A percentile compares a stretch with the other conserved stretches of the same genome.
phyloP scores from a whole-genome alignment of 805 yeast species.

The Saturnispora quitensis region DNA sequence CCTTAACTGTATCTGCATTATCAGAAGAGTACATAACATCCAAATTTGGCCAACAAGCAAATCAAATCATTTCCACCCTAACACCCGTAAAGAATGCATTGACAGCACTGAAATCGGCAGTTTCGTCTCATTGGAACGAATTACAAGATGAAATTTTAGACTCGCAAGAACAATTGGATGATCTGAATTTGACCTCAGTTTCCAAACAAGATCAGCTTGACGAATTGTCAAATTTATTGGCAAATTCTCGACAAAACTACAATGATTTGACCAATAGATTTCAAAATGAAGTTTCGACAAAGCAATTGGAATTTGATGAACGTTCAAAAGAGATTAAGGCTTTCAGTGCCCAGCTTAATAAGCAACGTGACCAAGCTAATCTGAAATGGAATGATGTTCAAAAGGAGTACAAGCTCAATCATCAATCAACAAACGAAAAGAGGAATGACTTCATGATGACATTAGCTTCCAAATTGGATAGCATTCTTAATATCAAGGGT shows the following conservation, averaged over 20 bases:
- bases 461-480: constrained; percentile 49
- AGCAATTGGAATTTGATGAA: constrained; percentile 16
- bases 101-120: constrained; percentile 30
- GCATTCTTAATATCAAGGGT: constrained; percentile 54
- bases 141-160: constrained; percentile 50
- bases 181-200: constrained; percentile 42
- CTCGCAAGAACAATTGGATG: constrained; percentile 51
- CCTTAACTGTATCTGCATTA: constrained; percentile 19
- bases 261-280: constrained; percentile 15
- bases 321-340: constrained; percentile 13
- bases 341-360: constrained; percentile 11
- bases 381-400: constrained; percentile 40
- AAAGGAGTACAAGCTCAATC: constrained; percentile 43
- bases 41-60: constrained; percentile 38
- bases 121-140: constrained; percentile 8
- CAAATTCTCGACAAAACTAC: constrained; percentile 12
- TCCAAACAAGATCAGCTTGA: constrained; percentile 52
- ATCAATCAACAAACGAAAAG: constrained; percentile 37
- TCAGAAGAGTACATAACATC: constrained; percentile 30
- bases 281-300: constrained; percentile 12
- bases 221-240: constrained; percentile 44
- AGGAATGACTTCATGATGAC: constrained; percentile 42
- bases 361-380: constrained; percentile 17
- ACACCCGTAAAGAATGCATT: constrained; percentile 25
- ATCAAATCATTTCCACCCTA: constrained; percentile 29